These are phyloP conservation scores for Cicer cuneatum DNA, from an alignment of 306 rosid genomes.

Conservation along the genomic window DNA sequence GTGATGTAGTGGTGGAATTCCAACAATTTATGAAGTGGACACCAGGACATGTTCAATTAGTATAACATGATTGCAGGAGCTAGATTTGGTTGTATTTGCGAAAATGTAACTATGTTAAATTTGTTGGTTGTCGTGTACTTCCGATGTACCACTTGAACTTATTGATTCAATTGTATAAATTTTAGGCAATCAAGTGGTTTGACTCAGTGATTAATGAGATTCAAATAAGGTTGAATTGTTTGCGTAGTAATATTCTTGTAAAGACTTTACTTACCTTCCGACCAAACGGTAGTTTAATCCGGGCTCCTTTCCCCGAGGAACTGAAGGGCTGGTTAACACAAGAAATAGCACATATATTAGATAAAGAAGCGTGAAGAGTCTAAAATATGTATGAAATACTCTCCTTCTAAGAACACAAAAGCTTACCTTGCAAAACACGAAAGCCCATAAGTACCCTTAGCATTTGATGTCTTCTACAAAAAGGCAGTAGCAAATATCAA, in stretches of 20 bases:
- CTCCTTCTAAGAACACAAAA: constrained; percentile 20
- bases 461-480: constrained; percentile 18
- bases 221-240: neutral
- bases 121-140: constrained; percentile 21
- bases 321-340: neutral
- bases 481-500: neutral
- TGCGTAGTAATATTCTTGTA: neutral
- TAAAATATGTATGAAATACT: constrained; percentile 15
- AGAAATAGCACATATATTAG: constrained; percentile 4
- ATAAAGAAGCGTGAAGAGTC: neutral
- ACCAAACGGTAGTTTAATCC: neutral
- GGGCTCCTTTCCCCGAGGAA: neutral
- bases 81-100: constrained; percentile 29
- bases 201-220: neutral
- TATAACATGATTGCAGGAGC: constrained; percentile 23
- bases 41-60: constrained; percentile 24
- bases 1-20: constrained; percentile 24
- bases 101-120: constrained; percentile 11
- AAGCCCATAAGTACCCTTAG: constrained; percentile 26
- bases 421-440: constrained; percentile 8
- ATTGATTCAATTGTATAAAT: constrained; percentile 17
- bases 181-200: neutral
- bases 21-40: neutral
- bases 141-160: constrained; percentile 28
- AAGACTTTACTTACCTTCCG: neutral